Evolutionary conservation across 108 stramenopile species (phyloP).

Genomic region (Bacterosira constricta): DNA sequence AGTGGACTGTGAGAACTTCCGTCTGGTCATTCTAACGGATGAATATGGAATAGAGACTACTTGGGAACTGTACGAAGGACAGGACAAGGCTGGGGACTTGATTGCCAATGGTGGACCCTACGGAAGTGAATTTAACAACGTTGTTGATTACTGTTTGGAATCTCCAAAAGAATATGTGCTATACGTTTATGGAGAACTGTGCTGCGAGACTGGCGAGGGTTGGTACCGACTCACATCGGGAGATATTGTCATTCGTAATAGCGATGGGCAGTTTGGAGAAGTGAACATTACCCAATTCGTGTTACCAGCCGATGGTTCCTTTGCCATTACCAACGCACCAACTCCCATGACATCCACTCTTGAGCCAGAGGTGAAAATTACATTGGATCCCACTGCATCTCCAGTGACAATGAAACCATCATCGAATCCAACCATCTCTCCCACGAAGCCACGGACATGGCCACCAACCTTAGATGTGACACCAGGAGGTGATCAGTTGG

Average conservation of each 20-base stretch:
- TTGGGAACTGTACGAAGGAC: conserved; percentile 36
- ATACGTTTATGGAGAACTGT: conserved; percentile 42
- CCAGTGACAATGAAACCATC: too few relatives aligned
- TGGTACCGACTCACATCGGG: conserved; percentile 23
- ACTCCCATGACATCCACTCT: background rate
- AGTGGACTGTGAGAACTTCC: conserved; percentile 37
- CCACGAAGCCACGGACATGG: too few relatives aligned
- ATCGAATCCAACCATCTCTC: too few relatives aligned
- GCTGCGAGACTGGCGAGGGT: conserved; percentile 29
- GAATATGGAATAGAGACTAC: conserved; percentile 35
- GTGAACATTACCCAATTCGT: conserved; percentile 18
- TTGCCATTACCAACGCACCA: background rate
- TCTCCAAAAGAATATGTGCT: conserved; percentile 22
- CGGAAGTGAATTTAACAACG: conserved; percentile 25
- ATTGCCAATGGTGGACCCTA: conserved; percentile 42
- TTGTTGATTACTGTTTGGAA: conserved; percentile 32
- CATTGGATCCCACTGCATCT: too few relatives aligned
- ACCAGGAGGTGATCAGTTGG: too few relatives aligned
- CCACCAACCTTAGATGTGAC: too few relatives aligned
- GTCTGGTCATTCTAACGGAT: conserved; percentile 24
- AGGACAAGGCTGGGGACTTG: conserved; percentile 7
- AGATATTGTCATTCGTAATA: conserved; percentile 18
- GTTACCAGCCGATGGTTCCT: conserved; percentile 27
- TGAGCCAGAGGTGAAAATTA: too few relatives aligned
- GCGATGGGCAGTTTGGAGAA: conserved; percentile 30